Conservation (phyloP, 768 basidiomycete species). For the Pholiota molesta region DNA sequence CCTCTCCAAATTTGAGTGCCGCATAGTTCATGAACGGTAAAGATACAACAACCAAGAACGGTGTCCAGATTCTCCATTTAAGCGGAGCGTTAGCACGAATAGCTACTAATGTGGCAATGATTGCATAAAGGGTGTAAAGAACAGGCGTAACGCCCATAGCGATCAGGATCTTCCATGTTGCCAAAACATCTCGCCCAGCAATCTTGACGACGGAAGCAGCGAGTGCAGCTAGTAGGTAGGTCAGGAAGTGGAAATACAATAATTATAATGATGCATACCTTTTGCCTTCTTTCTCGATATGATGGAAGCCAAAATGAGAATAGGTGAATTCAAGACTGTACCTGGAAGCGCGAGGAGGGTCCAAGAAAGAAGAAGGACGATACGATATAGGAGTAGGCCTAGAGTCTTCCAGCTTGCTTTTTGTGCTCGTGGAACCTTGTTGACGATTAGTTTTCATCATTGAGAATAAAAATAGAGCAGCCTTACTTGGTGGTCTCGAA, state of each 20-base stretch:
- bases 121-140: slow-evolving; percentile 81
- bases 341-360: slow-evolving; percentile 86
- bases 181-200: slow-evolving; percentile 94
- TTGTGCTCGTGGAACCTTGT: slow-evolving; percentile 85
- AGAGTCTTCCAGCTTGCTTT: slow-evolving; percentile 87
- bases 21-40: slow-evolving; percentile 91
- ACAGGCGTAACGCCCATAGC: slow-evolving; percentile 90
- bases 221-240: slow-evolving; percentile 72
- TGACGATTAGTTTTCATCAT: slow-evolving; percentile 2
- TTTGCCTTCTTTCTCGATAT: slow-evolving; percentile 90
- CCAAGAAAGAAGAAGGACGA: slow-evolving; percentile 80
- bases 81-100: slow-evolving; percentile 66
- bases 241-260: background rate
- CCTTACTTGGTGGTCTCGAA: slow-evolving; percentile 89
- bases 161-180: slow-evolving; percentile 97
- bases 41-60: slow-evolving; percentile 70
- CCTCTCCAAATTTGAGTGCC: slow-evolving; percentile 96
- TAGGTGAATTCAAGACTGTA: slow-evolving; percentile 87
- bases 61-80: slow-evolving; percentile 72
- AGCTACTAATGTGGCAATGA: slow-evolving; percentile 74
- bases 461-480: background rate
- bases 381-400: slow-evolving; percentile 81
- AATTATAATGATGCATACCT: slow-evolving; percentile 45
- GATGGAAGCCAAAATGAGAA: slow-evolving; percentile 88
- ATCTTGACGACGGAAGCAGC: slow-evolving; percentile 96